Evolutionary conservation across 805 yeast genomes (phyloP), one percentile per base, ranked within the genome.

Genomic region (Cyberlindnera nakhonratchasimensis): DNA sequence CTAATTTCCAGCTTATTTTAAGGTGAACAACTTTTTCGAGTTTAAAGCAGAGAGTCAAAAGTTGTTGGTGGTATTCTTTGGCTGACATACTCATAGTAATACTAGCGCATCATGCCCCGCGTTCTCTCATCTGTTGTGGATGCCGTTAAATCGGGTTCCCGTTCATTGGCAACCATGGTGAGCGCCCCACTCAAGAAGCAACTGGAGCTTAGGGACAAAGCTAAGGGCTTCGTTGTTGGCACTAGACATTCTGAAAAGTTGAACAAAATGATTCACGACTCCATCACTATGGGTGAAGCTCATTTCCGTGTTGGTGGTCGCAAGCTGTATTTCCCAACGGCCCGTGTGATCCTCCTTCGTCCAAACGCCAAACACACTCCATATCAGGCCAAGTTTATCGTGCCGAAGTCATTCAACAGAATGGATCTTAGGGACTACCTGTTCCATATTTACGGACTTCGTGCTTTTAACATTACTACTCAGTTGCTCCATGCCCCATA

Each of bases 311-410:
- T 85, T 7, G 99, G 99, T 55, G 82, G 78, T 6, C 79, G 75
- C 51, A 71, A 84, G 49, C 70, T 85, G 9, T 90, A 79, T 61
- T 86, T 91, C 63, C 99, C 99, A 24, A 79, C 80, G 48, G 96
- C 95, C 1, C 72, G 91, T 48, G 71, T 91, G 29, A 78, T 86
- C 38, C 70, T 91, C 24, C 67, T 93, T 48, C 77, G 96, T 59
- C 96, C 97, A 32, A 86, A 86, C 57, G 96, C 98, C n/a, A 86
- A 86, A 59, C 96, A 87, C 65, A 86, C 96, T 0, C 99, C 99
- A 36, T 90, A 86, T 67, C 97, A 89, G 65, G 98, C 98, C 37
- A 89, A 88, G 63, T 93, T 93, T 65, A 79, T 86, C 50, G 99
- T 95, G 16, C 99, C 99, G 13, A 79, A 85, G 58, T 79, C 86